phyloP scores from a whole-genome alignment of 2,329 filamentous ascomycete species.

The Trichoderma sp. region DNA sequence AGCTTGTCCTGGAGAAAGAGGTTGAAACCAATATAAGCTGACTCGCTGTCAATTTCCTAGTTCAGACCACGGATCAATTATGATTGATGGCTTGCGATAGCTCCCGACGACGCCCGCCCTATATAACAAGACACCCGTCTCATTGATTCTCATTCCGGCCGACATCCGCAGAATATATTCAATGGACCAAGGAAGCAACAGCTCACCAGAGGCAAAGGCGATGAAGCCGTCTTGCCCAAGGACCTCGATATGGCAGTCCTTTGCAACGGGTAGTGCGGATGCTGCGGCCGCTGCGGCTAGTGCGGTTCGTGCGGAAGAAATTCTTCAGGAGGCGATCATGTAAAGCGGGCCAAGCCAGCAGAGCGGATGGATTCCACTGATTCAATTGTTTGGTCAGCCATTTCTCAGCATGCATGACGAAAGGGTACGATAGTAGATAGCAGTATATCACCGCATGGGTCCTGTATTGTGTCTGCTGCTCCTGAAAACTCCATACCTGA shows the following conservation, averaged over 20 bases:
- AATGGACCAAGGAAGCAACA: too few species aligned
- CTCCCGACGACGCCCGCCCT: background rate
- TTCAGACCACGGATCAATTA: background rate
- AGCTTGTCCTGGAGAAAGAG: background rate
- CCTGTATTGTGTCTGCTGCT: too few species aligned
- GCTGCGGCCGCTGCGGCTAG: constrained; percentile 3
- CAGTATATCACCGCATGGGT: too few species aligned
- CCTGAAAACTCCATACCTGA: background rate
- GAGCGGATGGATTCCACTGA: background rate
- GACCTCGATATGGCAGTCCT: background rate
- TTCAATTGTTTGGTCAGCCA: background rate
- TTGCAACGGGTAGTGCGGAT: background rate
- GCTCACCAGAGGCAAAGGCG: background rate
- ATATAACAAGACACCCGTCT: background rate
- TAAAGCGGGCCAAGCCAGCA: background rate
- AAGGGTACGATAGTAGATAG: background rate
- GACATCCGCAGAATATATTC: background rate
- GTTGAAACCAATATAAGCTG: background rate
- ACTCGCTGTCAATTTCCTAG: background rate
- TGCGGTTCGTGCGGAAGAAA: constrained; percentile 6
- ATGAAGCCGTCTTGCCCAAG: background rate
- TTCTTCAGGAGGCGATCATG: background rate
- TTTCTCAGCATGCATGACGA: constrained; percentile 5
- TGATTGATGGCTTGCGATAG: background rate
- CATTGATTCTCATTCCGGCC: background rate